These are phyloP conservation scores for Wilhelminamyces savonicus DNA, from an alignment of 805 yeast species.

Conservation along the genomic window DNA sequence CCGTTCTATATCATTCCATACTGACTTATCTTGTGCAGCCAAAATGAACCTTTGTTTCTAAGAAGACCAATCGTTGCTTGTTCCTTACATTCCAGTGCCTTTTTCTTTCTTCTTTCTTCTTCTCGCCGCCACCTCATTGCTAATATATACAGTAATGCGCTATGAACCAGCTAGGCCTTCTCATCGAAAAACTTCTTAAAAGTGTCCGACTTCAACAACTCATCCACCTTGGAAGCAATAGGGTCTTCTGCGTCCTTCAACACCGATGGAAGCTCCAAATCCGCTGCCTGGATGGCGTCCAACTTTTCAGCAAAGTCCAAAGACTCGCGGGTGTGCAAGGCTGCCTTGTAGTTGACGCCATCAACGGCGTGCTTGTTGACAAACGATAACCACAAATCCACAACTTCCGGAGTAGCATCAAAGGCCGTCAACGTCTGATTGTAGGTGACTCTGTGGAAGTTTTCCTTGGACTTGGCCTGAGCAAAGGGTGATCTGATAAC, in stretches of 20 bases:
- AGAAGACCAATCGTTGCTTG: no score
- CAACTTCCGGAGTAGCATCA: slow-evolving; percentile 80
- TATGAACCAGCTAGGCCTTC: slow-evolving; percentile 2
- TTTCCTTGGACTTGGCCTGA: slow-evolving; percentile 90
- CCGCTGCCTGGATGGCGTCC: slow-evolving; percentile 22
- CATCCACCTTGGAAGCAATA: slow-evolving; percentile 61
- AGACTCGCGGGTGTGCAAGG: slow-evolving; percentile 41
- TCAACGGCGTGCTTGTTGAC: slow-evolving; percentile 69
- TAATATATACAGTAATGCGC: not conserved
- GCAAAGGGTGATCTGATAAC: slow-evolving; percentile 91
- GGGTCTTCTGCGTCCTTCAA: slow-evolving; percentile 34
- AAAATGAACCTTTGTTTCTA: no score
- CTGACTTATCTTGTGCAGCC: no score
- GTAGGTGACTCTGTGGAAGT: slow-evolving; percentile 83
- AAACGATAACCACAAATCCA: slow-evolving; percentile 77
- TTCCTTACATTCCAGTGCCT: no score
- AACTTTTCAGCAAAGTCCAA: slow-evolving; percentile 27
- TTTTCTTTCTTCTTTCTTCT: no score
- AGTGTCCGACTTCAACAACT: slow-evolving; percentile 64
- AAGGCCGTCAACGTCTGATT: slow-evolving; percentile 67
- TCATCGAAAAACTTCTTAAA: slow-evolving; percentile 49
- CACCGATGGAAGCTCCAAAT: slow-evolving; percentile 26
- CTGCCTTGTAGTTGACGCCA: slow-evolving; percentile 81
- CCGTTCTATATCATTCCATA: no score
- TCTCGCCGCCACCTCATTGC: no score